Evolutionary conservation across 106 monocot genomes (phyloP).

Genomic region (Xerophyta viscosa): DNA sequence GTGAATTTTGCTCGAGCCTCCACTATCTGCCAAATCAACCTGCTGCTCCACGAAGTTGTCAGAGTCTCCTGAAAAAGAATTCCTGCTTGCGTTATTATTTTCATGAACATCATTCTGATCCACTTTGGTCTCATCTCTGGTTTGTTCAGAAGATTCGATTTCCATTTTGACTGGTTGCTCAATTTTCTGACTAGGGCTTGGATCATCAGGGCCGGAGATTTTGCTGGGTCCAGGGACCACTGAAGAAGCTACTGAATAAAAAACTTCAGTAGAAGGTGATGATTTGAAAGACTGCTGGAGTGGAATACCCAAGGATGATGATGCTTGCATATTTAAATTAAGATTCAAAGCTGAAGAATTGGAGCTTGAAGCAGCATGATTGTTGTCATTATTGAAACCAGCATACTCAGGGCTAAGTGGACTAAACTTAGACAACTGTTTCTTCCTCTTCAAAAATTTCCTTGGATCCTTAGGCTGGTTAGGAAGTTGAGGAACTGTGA

Average conservation of each 20-base stretch:
- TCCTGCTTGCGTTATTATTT: constrained; percentile 11
- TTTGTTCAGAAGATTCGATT: constrained; percentile 9
- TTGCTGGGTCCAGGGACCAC: constrained; percentile 8
- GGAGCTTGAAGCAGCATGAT: constrained; percentile 14
- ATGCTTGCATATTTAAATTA: constrained; percentile 31
- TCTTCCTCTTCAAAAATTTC: constrained; percentile 45
- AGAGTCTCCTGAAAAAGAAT: constrained; percentile 13
- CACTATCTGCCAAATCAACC: constrained; percentile 6
- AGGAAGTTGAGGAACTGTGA: constrained; percentile 47
- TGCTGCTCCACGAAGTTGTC: constrained; percentile 12
- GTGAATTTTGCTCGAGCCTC: constrained; percentile 19
- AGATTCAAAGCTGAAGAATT: constrained; percentile 36
- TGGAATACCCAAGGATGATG: constrained; percentile 15
- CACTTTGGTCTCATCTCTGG: neutral
- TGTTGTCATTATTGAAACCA: constrained; percentile 4
- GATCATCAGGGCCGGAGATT: constrained; percentile 11
- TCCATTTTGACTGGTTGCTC: constrained; percentile 15
- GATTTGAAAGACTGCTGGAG: neutral
- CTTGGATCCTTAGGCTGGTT: constrained; percentile 69
- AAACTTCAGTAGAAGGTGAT: constrained; percentile 18
- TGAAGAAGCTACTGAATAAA: constrained; percentile 11
- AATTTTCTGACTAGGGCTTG: constrained; percentile 2
- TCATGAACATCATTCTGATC: constrained; percentile 17
- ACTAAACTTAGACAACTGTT: constrained; percentile 19
- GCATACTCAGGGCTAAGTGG: constrained; percentile 4